Conservation (phyloP, 768 basidiomycete species). For the Agaricus sinodeliciosus region DNA sequence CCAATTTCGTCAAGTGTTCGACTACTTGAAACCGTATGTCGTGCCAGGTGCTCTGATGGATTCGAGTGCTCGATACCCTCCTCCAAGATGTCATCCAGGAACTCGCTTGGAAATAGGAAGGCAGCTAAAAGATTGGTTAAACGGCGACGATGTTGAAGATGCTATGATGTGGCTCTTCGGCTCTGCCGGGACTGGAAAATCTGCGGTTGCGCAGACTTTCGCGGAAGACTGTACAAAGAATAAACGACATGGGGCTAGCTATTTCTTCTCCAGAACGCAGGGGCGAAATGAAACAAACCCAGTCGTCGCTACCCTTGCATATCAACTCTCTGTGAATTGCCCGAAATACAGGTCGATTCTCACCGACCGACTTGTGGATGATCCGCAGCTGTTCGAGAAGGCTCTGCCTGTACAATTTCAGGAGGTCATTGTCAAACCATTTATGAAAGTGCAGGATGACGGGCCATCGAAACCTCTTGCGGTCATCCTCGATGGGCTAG, state of each 20-base stretch:
- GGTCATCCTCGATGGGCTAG: not conserved
- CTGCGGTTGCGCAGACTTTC: conserved; percentile 5
- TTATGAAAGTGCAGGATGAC: not conserved
- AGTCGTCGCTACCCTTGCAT: not conserved
- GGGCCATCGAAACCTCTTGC: too few species aligned
- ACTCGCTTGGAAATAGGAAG: not conserved
- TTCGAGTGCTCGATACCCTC: not conserved
- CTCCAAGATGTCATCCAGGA: not conserved
- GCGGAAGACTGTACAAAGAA: not conserved
- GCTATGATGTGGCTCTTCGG: conserved; percentile 7
- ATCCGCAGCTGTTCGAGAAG: not conserved
- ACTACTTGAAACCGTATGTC: not conserved
- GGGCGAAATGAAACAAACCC: not conserved
- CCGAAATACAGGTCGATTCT: not conserved
- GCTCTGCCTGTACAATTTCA: not conserved
- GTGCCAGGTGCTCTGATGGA: not conserved
- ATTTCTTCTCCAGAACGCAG: not conserved
- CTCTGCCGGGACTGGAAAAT: conserved; percentile 7
- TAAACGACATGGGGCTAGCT: not conserved
- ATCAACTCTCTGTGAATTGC: not conserved
- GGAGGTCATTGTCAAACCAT: not conserved
- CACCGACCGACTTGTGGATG: too few species aligned
- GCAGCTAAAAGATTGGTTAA: not conserved
- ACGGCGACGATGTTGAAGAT: not conserved
- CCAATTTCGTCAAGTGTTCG: not conserved